Percentiles rank a stretch among this genome's conserved stretches.
Evolutionary conservation across 139 green algal species (phyloP).

Genomic region (Astrephomene gubernaculifera): DNA sequence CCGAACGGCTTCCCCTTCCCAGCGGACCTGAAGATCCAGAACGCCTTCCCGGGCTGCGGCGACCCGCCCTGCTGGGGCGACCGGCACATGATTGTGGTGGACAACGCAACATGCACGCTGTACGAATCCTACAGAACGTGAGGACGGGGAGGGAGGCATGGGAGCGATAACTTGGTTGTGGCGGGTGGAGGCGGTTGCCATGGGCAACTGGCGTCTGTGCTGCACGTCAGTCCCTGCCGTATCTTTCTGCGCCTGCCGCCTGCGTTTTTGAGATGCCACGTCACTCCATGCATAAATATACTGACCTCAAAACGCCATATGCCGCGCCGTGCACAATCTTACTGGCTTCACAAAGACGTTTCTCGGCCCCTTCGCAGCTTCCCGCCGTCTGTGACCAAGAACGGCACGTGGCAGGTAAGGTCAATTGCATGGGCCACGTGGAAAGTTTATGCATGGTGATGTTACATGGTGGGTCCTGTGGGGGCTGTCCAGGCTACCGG

Average conservation of each 20-base stretch:
- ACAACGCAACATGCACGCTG: constrained; percentile 46
- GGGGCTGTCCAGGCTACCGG: background rate
- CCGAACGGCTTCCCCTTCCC: background rate
- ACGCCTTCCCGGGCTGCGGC: constrained; percentile 36
- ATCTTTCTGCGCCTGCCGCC: background rate
- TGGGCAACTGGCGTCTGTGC: background rate
- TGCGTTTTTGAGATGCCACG: no score
- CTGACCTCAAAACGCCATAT: no score
- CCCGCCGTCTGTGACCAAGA: constrained; percentile 12
- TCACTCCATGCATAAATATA: no score
- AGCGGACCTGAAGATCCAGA: constrained; percentile 3
- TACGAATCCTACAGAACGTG: constrained; percentile 32
- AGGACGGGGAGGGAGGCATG: background rate
- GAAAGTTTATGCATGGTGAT: no score
- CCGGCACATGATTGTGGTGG: constrained; percentile 43
- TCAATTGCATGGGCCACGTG: no score
- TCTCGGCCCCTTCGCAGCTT: constrained; percentile 27
- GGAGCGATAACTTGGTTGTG: background rate
- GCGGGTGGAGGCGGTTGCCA: background rate
- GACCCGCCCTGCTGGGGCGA: constrained; percentile 45
- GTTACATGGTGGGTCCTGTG: no score
- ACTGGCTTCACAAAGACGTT: no score
- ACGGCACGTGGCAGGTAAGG: constrained; percentile 16
- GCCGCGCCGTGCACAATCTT: no score
- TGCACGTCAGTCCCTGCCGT: background rate